phyloP scores from a whole-genome alignment of 1,139 yeast genomes.

The Taphrina communis region DNA sequence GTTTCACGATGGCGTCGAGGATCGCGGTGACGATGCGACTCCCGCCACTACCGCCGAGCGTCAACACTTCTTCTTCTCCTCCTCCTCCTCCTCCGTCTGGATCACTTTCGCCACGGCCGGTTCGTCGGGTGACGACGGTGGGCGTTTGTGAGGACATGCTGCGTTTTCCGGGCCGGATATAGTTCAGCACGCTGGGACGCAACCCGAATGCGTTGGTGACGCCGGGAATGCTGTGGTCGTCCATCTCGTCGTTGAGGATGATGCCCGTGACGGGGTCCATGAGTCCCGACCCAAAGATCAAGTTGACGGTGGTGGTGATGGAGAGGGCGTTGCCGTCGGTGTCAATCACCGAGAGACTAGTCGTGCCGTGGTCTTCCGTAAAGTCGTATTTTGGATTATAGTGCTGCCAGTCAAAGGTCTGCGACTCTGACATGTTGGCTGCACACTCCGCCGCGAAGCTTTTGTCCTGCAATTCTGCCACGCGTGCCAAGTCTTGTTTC shows the following conservation, averaged over 20 bases:
- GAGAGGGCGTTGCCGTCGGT: slow-evolving; percentile 69
- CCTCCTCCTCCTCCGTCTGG: too few relatives aligned
- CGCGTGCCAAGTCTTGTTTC: slow-evolving; percentile 49
- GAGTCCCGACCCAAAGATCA: slow-evolving; percentile 79
- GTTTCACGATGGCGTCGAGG: slow-evolving; percentile 75
- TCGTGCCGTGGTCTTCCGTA: slow-evolving; percentile 39
- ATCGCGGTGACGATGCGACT: slow-evolving; percentile 85
- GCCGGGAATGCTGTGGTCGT: slow-evolving; percentile 74
- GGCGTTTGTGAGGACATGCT: slow-evolving; percentile 89
- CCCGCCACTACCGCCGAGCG: slow-evolving; percentile 95
- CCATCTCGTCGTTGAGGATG: slow-evolving; percentile 89
- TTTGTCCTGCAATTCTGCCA: slow-evolving; percentile 53
- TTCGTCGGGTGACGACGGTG: slow-evolving; percentile 65
- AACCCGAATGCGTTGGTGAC: slow-evolving; percentile 76
- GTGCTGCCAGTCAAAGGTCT: slow-evolving; percentile 70
- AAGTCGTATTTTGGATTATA: slow-evolving; percentile 66
- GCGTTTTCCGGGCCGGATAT: slow-evolving; percentile 72
- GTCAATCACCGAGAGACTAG: slow-evolving; percentile 42
- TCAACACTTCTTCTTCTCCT: slow-evolving; percentile 68
- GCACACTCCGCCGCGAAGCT: slow-evolving; percentile 66
- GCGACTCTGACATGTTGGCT: slow-evolving; percentile 58
- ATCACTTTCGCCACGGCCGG: too few relatives aligned
- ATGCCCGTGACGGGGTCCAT: slow-evolving; percentile 84
- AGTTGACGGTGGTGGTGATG: slow-evolving; percentile 86
- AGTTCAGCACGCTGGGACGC: slow-evolving; percentile 79